These are phyloP conservation scores for Polytrichum commune DNA, from an alignment of 225 moss, liverwort and hornwort genomes.

Conservation along the genomic window DNA sequence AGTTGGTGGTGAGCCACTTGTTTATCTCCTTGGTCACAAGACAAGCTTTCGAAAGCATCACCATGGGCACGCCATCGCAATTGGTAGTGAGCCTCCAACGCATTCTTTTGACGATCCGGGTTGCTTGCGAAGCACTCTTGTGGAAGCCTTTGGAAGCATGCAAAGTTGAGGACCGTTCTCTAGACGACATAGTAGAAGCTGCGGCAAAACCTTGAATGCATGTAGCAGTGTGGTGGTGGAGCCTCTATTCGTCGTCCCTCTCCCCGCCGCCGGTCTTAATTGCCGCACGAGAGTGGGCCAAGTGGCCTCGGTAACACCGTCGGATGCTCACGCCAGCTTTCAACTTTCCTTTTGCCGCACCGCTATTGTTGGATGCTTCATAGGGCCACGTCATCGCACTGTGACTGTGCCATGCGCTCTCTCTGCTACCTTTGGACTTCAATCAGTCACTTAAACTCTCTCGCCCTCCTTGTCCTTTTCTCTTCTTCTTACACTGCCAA, in stretches of 20 bases:
- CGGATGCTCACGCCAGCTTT: background rate
- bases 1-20: background rate
- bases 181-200: background rate
- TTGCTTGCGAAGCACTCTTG: background rate
- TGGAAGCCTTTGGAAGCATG: background rate
- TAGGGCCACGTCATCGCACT: background rate
- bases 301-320: background rate
- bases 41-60: background rate
- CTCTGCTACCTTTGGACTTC: background rate
- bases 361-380: no score
- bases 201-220: background rate
- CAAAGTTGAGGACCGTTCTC: background rate
- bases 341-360: background rate
- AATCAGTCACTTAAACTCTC: no score
- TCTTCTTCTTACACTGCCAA: no score
- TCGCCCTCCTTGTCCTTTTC: no score
- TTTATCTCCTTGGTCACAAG: background rate
- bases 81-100: background rate
- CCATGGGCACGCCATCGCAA: background rate
- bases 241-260: background rate
- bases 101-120: background rate
- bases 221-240: background rate
- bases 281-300: background rate
- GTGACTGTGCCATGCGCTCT: background rate
- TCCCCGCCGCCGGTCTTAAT: background rate